phyloP scores from a whole-genome alignment of 495 filamentous ascomycete species.

The Filosporella fistucella region DNA sequence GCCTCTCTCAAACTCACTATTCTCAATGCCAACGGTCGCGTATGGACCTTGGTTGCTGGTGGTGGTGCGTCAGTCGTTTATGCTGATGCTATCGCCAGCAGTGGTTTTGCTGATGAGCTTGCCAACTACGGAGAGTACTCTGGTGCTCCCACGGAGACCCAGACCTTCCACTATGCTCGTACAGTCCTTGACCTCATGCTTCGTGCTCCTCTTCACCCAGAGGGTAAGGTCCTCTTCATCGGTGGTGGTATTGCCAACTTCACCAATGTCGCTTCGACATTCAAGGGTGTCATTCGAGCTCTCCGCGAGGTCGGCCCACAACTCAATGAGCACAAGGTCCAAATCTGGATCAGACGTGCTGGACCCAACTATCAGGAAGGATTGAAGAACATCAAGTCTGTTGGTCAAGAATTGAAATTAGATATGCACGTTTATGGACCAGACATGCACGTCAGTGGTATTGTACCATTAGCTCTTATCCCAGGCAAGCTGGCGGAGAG shows the following conservation, averaged over 20 bases:
- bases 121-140: constrained; percentile 99
- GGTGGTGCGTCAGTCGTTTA: constrained; percentile 99
- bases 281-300: constrained; percentile 99
- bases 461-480: constrained; percentile 58
- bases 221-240: constrained; percentile 98
- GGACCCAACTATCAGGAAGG: constrained; percentile 99
- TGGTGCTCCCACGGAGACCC: constrained; percentile 94
- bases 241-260: constrained; percentile 99
- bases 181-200: constrained; percentile 98
- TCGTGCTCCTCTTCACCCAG: constrained; percentile 73
- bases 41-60: constrained; percentile 98
- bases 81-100: constrained; percentile 95
- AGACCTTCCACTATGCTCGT: constrained; percentile 96
- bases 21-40: constrained; percentile 82
- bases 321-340: constrained; percentile 92
- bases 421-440: constrained; percentile 96
- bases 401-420: constrained; percentile 86
- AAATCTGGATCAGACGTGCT: constrained; percentile 99
- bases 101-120: constrained; percentile 91
- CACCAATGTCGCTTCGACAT: constrained; percentile 93
- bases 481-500: constrained; percentile 48
- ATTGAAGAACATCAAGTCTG: constrained; percentile 98
- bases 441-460: constrained; percentile 80
- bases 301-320: constrained; percentile 84
- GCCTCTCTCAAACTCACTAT: constrained; percentile 97